Conservation (phyloP, 495 filamentous ascomycete species). For the Poronia punctata region DNA sequence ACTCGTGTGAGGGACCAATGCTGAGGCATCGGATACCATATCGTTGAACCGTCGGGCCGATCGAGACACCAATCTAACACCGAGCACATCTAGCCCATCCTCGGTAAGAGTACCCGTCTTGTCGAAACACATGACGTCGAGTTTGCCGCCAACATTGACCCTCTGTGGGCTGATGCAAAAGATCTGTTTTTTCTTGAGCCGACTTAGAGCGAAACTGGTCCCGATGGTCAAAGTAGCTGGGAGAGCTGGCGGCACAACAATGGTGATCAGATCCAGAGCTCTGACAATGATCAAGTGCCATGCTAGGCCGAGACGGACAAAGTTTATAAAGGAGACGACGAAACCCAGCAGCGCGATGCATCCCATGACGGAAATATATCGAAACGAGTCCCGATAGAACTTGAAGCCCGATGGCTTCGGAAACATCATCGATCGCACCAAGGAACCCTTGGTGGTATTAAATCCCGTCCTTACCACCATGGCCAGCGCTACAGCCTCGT, state of each 20-base stretch:
- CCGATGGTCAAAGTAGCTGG: constrained; percentile 95
- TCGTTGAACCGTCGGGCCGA: constrained; percentile 49
- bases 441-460: constrained; percentile 91
- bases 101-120: constrained; percentile 98
- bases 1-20: constrained; percentile 47
- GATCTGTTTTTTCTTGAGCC: constrained; percentile 79
- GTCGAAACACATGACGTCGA: constrained; percentile 96
- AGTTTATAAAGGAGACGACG: constrained; percentile 85
- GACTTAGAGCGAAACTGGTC: constrained; percentile 85
- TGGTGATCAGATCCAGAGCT: constrained; percentile 93
- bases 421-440: constrained; percentile 98
- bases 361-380: constrained; percentile 96
- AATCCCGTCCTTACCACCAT: constrained; percentile 92
- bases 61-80: constrained; percentile 65
- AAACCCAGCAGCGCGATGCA: constrained; percentile 84
- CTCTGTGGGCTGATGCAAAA: constrained; percentile 97
- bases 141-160: constrained; percentile 92
- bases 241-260: constrained; percentile 94
- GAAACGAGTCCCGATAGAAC: constrained; percentile 95
- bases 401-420: constrained; percentile 97
- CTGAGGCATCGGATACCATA: constrained; percentile 38
- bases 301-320: constrained; percentile 69
- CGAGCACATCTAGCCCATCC: constrained; percentile 92
- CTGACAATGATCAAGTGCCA: constrained; percentile 88
- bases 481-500: constrained; percentile 86